Base-by-base conservation (phyloP, 495 filamentous ascomycete genomes). In the Terfezia claveryi region DNA sequence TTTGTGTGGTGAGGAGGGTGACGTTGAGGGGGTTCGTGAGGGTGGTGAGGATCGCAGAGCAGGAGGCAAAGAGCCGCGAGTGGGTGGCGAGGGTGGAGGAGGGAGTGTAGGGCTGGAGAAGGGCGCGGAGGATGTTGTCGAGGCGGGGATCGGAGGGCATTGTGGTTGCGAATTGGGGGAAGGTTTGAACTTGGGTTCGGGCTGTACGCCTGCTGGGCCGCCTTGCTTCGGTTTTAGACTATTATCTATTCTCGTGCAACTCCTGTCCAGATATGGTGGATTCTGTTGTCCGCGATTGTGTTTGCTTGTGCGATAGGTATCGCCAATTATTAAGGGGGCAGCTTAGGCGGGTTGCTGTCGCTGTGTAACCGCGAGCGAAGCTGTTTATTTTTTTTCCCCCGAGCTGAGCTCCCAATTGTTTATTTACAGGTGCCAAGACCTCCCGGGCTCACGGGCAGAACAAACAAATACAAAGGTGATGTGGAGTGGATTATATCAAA, bases 11-110 rank as follows among this genome's bases (percentile, higher is more conserved):
- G 51, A 98, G 79, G 4, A 98, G 76, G 9, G 82, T 85, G 60
- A 94, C 67, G 61, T 98, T 98, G 37, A 94, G 73, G 10, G 88
- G 91, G 60, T 98, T 98, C 37, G 78, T 79, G 41, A 98, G 79
- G 37, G 80, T 77, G 20, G 85, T 81, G 23, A 98, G 72, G 32
- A 98, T 78, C 27, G 83, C 80, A 32, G 82, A 80, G 14, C 89
- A 85, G 38, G 83, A 89, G 51, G 76, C 79, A 58, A 91, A 79
- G 55, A 98, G 76, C 54, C 82, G 83, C n/a, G 14, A 51, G 14
- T 51, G 16, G 2, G 50, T 2, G 27, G 23, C n/a, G 50, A 32
- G 38, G 17, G 17, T 38, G n/a, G 17, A 16, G 27, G 27, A 4
- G 7, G 27, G 27, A 7, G 27, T 32, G 27, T 60, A 60, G 9